phyloP scores from a whole-genome alignment of 2,329 filamentous ascomycete species.

The Fusarium clavum region DNA sequence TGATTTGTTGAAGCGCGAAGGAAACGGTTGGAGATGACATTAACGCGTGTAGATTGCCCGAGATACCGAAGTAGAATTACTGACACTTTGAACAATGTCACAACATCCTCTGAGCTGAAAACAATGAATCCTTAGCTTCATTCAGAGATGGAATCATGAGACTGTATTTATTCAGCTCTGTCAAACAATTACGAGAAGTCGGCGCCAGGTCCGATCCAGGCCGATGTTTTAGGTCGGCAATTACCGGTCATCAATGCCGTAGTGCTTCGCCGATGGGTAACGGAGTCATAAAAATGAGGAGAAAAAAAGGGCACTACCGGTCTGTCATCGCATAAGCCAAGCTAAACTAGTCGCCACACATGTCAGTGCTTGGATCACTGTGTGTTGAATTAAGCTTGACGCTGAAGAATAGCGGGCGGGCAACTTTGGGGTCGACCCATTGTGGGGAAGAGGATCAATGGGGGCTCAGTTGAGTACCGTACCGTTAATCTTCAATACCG shows the following conservation, averaged over 20 bases:
- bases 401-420: conserved; percentile 9
- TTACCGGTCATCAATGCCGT: conserved; percentile 2
- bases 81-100: neutral
- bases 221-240: neutral
- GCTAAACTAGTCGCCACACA: neutral
- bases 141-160: neutral
- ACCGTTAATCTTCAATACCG: neutral
- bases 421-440: conserved; percentile 21
- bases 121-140: neutral
- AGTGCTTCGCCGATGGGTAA: neutral
- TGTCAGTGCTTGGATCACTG: neutral
- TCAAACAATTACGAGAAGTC: neutral
- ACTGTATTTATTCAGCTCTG: neutral
- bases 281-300: neutral
- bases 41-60: conserved; percentile 9
- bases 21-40: neutral
- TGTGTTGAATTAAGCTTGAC: conserved; percentile 21
- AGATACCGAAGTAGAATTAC: conserved; percentile 7
- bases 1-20: neutral
- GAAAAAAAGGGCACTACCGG: neutral
- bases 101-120: neutral
- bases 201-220: neutral
- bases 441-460: conserved; percentile 21
- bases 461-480: neutral
- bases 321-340: neutral